Conservation (phyloP, 768 basidiomycete species). For the Cystofilobasidium ferigula region DNA sequence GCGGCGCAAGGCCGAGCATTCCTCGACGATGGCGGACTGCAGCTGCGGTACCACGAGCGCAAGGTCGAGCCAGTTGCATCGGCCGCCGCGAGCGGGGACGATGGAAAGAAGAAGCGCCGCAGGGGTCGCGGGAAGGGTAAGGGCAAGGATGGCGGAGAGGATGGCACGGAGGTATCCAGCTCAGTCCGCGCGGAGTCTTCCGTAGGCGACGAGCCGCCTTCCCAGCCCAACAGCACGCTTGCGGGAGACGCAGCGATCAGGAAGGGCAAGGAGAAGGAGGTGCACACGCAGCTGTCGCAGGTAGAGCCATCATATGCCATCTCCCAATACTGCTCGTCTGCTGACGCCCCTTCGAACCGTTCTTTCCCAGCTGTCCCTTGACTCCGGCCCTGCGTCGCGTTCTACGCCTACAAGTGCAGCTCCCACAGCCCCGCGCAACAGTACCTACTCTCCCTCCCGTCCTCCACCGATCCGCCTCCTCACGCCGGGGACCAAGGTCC, state of each 20-base stretch:
- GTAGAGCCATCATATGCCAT: neutral
- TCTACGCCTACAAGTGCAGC: neutral
- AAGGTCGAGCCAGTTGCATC: neutral
- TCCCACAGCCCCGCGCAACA: neutral
- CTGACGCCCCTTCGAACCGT: neutral
- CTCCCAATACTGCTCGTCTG: neutral
- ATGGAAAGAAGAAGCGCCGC: conserved; percentile 16
- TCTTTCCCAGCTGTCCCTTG: neutral
- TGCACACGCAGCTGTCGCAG: neutral
- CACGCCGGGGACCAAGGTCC: conserved; percentile 5
- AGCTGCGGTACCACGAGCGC: conserved; percentile 4
- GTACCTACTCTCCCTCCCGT: neutral
- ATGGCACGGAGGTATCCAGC: neutral
- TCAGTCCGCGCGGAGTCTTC: too few species aligned
- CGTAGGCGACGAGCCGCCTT: too few species aligned
- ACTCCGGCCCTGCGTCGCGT: neutral
- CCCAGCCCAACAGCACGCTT: too few species aligned
- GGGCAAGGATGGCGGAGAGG: neutral
- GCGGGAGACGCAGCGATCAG: too few species aligned
- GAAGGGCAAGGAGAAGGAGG: neutral
- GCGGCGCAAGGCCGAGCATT: conserved; percentile 9
- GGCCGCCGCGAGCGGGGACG: neutral
- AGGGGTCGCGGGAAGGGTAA: conserved; percentile 19
- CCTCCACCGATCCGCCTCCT: conserved; percentile 17
- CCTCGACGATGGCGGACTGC: conserved; percentile 13